Conservation (phyloP, 805 yeast genomes). For the Myxozyma neotropica region DNA sequence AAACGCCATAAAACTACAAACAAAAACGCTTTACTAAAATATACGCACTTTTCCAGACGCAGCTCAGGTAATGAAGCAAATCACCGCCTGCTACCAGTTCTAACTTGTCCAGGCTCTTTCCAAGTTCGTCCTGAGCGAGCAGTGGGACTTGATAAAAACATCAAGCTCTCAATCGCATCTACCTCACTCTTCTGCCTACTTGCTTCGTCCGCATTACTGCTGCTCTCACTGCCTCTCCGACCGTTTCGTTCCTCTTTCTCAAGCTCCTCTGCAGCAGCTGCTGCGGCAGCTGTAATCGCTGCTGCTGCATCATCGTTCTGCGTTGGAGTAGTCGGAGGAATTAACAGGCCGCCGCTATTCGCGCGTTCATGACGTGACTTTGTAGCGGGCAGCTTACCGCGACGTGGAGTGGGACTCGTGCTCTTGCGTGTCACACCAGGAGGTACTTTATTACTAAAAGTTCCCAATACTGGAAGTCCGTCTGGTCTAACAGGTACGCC, state of each 20-base stretch:
- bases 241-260: conserved; percentile 8
- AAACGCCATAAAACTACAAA: no score
- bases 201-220: conserved; percentile 7
- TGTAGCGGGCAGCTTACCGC: not conserved
- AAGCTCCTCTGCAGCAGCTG: conserved; percentile 21
- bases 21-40: no score
- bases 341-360: not conserved
- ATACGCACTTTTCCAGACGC: not conserved
- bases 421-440: conserved; percentile 17
- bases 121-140: conserved; percentile 22
- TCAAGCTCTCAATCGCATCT: conserved; percentile 32
- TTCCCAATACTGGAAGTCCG: conserved; percentile 31
- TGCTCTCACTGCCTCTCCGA: not conserved
- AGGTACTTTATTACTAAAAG: conserved; percentile 30
- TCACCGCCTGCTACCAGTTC: not conserved
- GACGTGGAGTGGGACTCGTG: conserved; percentile 23
- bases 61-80: not conserved
- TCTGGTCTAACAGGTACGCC: conserved; percentile 22
- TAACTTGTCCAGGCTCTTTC: conserved; percentile 11
- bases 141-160: conserved; percentile 33
- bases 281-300: conserved; percentile 27
- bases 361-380: not conserved
- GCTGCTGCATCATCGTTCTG: conserved; percentile 15
- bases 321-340: not conserved
- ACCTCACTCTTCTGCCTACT: conserved; percentile 27